A percentile compares a stretch with the other conserved stretches of the same genome.
Conservation (phyloP, 139 green algal genomes). For the Chlorella sp. region DNA sequence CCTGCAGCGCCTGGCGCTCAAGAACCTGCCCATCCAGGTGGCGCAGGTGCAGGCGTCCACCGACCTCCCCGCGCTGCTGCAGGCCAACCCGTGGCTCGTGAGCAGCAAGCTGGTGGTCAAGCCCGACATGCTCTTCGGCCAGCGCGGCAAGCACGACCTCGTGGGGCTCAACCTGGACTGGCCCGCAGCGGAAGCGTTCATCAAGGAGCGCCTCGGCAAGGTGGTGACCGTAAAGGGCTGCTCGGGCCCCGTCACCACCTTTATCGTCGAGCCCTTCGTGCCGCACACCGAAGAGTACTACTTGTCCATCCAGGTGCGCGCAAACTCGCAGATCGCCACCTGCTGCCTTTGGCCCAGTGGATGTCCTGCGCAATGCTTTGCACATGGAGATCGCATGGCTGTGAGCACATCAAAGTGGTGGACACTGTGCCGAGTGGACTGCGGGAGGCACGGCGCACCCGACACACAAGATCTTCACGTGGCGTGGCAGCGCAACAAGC, state of each 20-base stretch:
- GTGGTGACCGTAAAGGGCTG: conserved; percentile 56
- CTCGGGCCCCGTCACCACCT: conserved; percentile 73
- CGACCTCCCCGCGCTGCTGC: conserved; percentile 18
- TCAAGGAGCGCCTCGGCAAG: conserved; percentile 55
- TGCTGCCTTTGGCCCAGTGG: too few species aligned
- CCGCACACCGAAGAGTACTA: conserved; percentile 83
- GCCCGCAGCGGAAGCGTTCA: conserved; percentile 60
- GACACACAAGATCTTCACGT: too few species aligned
- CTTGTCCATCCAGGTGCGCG: conserved; percentile 59
- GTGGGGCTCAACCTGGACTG: conserved; percentile 73
- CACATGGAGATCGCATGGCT: too few species aligned
- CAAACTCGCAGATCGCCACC: not conserved
- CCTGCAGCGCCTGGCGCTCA: conserved; percentile 53
- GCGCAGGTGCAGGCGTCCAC: conserved; percentile 44
- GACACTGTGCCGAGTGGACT: too few species aligned
- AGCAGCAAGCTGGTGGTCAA: conserved; percentile 82
- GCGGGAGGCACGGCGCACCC: too few species aligned
- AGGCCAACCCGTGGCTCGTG: conserved; percentile 60
- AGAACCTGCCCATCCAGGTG: conserved; percentile 61
- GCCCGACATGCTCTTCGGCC: conserved; percentile 93
- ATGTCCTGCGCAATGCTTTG: too few species aligned
- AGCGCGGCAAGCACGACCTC: conserved; percentile 91
- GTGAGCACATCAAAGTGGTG: too few species aligned
- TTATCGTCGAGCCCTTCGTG: conserved; percentile 93
- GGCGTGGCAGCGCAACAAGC: too few species aligned